Evolutionary conservation across 495 filamentous ascomycete species (phyloP).

Genomic region (Trypethelium eluteriae): DNA sequence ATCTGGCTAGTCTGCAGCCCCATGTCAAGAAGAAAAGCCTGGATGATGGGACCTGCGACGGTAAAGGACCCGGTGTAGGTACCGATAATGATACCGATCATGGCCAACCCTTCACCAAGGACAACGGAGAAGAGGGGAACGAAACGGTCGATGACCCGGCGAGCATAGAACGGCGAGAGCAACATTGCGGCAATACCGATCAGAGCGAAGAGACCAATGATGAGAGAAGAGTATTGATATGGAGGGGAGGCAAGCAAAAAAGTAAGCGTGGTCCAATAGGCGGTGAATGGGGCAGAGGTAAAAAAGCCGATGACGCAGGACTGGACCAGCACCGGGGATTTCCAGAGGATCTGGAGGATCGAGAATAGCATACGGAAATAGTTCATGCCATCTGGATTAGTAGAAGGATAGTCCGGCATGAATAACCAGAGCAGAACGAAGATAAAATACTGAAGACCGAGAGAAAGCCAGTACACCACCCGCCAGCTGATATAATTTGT

Average conservation of each 20-base stretch:
- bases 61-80: slow-evolving; percentile 58
- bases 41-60: slow-evolving; percentile 66
- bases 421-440: slow-evolving; percentile 58
- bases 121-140: slow-evolving; percentile 59
- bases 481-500: slow-evolving; percentile 66
- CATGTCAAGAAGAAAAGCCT: slow-evolving; percentile 65
- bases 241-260: slow-evolving; percentile 65
- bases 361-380: slow-evolving; percentile 60
- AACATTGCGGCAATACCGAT: slow-evolving; percentile 64
- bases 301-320: slow-evolving; percentile 53
- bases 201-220: slow-evolving; percentile 71
- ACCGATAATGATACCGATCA: slow-evolving; percentile 60
- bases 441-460: slow-evolving; percentile 66
- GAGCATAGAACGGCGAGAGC: slow-evolving; percentile 58
- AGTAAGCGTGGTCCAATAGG: slow-evolving; percentile 75
- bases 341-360: slow-evolving; percentile 53
- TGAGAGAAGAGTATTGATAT: slow-evolving; percentile 57
- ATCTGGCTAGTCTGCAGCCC: slow-evolving; percentile 70
- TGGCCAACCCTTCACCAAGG: slow-evolving; percentile 49
- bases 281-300: slow-evolving; percentile 52
- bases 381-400: slow-evolving; percentile 55
- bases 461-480: slow-evolving; percentile 70
- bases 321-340: slow-evolving; percentile 62
- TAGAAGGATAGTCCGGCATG: slow-evolving; percentile 74
- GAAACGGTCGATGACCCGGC: slow-evolving; percentile 62